Conservation (phyloP, 139 green algal species). For the Volvox reticuliferus region DNA sequence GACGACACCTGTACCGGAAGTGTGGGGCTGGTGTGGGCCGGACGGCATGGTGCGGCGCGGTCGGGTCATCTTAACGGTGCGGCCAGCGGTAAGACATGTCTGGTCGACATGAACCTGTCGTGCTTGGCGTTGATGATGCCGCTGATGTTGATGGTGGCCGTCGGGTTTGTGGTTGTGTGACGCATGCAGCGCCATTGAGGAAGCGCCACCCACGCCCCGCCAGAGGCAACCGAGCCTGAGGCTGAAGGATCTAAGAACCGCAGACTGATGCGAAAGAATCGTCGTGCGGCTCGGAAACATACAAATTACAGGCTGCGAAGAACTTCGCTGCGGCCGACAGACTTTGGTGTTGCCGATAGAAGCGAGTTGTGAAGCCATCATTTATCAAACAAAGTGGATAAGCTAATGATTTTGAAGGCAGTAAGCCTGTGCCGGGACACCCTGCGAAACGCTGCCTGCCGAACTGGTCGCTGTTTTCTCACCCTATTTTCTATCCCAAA, state of each 20-base stretch:
- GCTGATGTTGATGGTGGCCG: not conserved
- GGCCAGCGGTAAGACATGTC: not conserved
- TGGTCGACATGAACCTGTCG: not conserved
- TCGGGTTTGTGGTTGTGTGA: not conserved
- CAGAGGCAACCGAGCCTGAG: too few species aligned
- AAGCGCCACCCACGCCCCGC: not conserved
- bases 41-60: not conserved
- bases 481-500: too few species aligned
- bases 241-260: constrained; percentile 3
- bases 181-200: not conserved
- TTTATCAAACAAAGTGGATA: not conserved
- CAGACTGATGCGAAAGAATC: not conserved
- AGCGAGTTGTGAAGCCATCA: not conserved
- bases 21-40: too few species aligned
- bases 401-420: not conserved
- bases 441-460: not conserved
- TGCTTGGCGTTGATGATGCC: not conserved
- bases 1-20: not conserved
- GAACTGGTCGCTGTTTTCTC: not conserved
- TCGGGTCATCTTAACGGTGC: constrained; percentile 22
- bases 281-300: not conserved
- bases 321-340: not conserved
- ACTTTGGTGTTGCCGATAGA: not conserved
- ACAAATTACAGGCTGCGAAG: not conserved
- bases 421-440: not conserved